phyloP scores from a whole-genome alignment of 345 rosid genomes.

The Melaleuca quinquenervia region DNA sequence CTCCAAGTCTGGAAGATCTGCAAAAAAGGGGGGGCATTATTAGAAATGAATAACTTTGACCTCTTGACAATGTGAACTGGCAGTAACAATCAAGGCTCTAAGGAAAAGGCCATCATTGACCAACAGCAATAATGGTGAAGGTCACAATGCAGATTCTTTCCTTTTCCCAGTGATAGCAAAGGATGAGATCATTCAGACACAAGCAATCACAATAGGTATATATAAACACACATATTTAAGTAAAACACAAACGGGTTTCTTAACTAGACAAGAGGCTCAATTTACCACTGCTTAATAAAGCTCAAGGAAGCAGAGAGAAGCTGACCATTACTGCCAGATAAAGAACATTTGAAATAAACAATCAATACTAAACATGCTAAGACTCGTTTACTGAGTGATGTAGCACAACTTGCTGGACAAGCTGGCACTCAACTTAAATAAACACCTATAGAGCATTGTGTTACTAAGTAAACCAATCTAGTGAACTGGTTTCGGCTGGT shows the following conservation, averaged over 20 bases:
- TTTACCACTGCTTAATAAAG: not conserved
- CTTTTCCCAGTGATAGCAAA: not conserved
- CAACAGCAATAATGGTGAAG: not conserved
- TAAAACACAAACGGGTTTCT: not conserved
- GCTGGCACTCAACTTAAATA: not conserved
- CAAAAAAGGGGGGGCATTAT: not conserved
- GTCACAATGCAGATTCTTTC: not conserved
- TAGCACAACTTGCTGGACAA: not conserved
- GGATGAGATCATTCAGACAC: not conserved
- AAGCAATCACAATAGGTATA: not conserved
- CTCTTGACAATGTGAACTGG: not conserved
- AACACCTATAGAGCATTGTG: not conserved
- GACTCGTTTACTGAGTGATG: not conserved
- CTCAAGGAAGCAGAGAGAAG: not conserved
- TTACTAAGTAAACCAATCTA: not conserved
- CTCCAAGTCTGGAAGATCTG: conserved; percentile 98
- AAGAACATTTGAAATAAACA: not conserved
- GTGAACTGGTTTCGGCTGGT: not conserved
- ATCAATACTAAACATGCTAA: not conserved
- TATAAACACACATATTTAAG: not conserved
- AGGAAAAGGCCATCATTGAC: not conserved
- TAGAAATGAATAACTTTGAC: not conserved
- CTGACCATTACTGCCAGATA: not conserved
- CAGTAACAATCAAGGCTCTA: not conserved
- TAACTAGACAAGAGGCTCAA: not conserved